Percentiles rank a stretch among this genome's conserved stretches.
Conservation (phyloP, 805 yeast genomes). For the Suhomyces tanzawaensis region DNA sequence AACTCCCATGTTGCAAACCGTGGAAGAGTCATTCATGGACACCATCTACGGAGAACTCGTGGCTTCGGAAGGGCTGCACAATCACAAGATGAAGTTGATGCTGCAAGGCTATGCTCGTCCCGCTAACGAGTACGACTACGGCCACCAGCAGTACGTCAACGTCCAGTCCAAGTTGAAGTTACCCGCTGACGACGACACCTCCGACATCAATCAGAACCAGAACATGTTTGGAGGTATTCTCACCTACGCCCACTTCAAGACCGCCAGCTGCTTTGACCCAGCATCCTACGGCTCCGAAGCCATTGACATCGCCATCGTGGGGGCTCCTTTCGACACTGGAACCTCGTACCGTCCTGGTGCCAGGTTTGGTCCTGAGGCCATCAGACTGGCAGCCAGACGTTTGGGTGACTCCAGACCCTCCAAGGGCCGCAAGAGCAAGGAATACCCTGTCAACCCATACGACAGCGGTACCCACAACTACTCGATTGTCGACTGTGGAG, state of each 20-base stretch:
- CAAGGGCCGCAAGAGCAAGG: slow-evolving; percentile 2
- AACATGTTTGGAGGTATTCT: slow-evolving; percentile 49
- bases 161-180: slow-evolving; percentile 21
- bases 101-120: neutral
- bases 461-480: slow-evolving; percentile 35
- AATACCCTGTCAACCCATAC: slow-evolving; percentile 49
- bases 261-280: slow-evolving; percentile 48
- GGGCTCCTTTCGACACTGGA: slow-evolving; percentile 61
- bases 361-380: slow-evolving; percentile 56
- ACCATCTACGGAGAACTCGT: slow-evolving; percentile 27
- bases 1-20: neutral
- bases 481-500: slow-evolving; percentile 58
- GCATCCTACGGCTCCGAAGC: slow-evolving; percentile 7
- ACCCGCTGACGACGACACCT: slow-evolving; percentile 36
- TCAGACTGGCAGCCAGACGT: slow-evolving; percentile 47
- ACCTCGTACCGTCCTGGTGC: slow-evolving; percentile 58
- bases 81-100: slow-evolving; percentile 8
- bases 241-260: slow-evolving; percentile 51
- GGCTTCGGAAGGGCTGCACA: slow-evolving; percentile 10
- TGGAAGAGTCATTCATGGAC: slow-evolving; percentile 18
- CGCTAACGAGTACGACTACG: neutral
- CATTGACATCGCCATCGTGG: slow-evolving; percentile 54
- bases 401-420: slow-evolving; percentile 30
- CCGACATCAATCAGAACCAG: slow-evolving; percentile 19
- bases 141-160: slow-evolving; percentile 13